Evolutionary conservation across 148 eudicot species (phyloP).

Genomic region (Diospyros kaki): DNA sequence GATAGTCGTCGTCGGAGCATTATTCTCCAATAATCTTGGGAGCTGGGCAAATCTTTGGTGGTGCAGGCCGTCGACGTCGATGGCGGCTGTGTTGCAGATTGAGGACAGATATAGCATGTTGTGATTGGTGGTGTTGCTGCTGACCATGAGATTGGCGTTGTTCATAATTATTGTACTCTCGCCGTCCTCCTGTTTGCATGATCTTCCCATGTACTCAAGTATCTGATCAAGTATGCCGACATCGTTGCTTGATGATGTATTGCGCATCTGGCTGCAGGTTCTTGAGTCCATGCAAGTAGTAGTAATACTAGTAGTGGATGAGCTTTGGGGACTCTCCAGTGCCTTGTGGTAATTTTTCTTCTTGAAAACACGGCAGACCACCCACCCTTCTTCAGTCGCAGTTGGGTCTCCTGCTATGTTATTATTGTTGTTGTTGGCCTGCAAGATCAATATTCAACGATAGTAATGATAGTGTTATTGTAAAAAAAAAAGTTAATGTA

Average conservation of each 20-base stretch:
- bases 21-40: slow-evolving; percentile 24
- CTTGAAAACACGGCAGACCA: slow-evolving; percentile 49
- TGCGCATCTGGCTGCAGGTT: neutral
- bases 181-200: slow-evolving; percentile 28
- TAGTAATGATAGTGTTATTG: neutral
- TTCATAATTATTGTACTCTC: neutral
- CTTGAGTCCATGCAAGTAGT: slow-evolving; percentile 7
- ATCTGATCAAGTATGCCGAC: slow-evolving; percentile 33
- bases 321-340: slow-evolving; percentile 23
- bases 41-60: slow-evolving; percentile 29
- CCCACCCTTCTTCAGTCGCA: slow-evolving; percentile 44
- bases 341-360: slow-evolving; percentile 46
- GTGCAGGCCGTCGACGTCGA: neutral
- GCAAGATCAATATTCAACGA: neutral
- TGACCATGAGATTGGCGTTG: neutral
- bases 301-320: slow-evolving; percentile 5
- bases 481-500: too few relatives aligned
- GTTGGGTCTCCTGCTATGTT: slow-evolving; percentile 12
- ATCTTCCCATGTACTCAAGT: slow-evolving; percentile 29
- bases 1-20: neutral
- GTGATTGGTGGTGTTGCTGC: neutral
- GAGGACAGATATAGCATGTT: slow-evolving; percentile 11
- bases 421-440: neutral
- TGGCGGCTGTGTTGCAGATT: neutral
- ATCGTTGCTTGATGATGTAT: neutral